Conservation (phyloP, 2,329 filamentous ascomycete genomes). For the Thielaviopsis musarum region DNA sequence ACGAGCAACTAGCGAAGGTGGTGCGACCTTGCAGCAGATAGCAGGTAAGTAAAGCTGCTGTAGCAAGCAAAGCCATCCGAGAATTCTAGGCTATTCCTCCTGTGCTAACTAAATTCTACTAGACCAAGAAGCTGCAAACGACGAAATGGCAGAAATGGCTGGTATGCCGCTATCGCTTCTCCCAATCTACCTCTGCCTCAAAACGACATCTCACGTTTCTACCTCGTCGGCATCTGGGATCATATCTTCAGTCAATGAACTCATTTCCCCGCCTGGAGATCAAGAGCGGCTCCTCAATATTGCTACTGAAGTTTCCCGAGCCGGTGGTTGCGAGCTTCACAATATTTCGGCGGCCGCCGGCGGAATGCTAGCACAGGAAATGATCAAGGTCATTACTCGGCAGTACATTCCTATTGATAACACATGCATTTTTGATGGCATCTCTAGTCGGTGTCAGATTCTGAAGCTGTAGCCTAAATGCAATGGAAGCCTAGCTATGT, state of each 20-base stretch:
- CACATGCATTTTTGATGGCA: conserved; percentile 54
- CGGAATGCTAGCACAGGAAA: conserved; percentile 90
- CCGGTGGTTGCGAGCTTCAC: conserved; percentile 73
- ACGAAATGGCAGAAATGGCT: conserved; percentile 31
- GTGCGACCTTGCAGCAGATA: neutral
- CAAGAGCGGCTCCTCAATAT: conserved; percentile 2
- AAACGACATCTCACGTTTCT: conserved; percentile 16
- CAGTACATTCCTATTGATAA: conserved; percentile 59
- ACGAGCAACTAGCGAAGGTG: conserved; percentile 26
- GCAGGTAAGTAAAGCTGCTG: neutral
- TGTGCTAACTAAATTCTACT: conserved; percentile 7
- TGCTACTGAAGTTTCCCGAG: conserved; percentile 54
- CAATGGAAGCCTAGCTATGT: neutral
- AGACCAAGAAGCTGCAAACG: conserved; percentile 39
- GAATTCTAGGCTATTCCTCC: neutral
- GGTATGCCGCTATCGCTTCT: conserved; percentile 42
- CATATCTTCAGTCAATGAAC: conserved; percentile 3
- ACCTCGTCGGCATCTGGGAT: conserved; percentile 10
- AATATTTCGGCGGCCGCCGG: conserved; percentile 79
- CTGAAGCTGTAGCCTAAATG: conserved; percentile 28
- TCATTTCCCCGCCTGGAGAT: neutral
- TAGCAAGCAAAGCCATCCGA: neutral
- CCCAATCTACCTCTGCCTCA: conserved; percentile 52
- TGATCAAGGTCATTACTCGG: conserved; percentile 73
- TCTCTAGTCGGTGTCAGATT: conserved; percentile 43